phyloP scores from a whole-genome alignment of 441 rosid species.

The Gossypium schwendimanii region DNA sequence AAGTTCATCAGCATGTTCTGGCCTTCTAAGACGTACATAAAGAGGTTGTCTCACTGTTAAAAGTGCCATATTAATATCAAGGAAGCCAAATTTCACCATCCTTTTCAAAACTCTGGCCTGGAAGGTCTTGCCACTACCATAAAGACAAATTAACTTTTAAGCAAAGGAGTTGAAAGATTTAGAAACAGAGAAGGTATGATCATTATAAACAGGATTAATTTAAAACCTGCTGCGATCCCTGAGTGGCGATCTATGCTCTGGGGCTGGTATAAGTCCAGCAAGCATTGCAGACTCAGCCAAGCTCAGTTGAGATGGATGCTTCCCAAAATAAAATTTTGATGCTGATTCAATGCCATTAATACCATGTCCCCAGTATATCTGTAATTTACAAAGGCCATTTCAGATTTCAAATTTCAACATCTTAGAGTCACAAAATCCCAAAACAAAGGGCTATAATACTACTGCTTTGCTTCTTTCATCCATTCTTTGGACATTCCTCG shows the following conservation, averaged over 20 bases:
- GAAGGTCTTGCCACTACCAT: constrained; percentile 23
- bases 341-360: constrained; percentile 30
- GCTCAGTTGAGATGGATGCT: constrained; percentile 26
- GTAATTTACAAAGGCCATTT: background rate
- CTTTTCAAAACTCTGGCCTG: constrained; percentile 31
- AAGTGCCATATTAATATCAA: constrained; percentile 21
- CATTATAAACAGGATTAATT: background rate
- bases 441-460: background rate
- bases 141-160: background rate
- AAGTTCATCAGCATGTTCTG: constrained; percentile 13
- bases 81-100: constrained; percentile 26
- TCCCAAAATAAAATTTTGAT: constrained; percentile 24
- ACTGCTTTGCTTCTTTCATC: background rate
- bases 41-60: constrained; percentile 15
- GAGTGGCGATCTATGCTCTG: constrained; percentile 25
- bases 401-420: background rate
- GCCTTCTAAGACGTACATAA: constrained; percentile 9
- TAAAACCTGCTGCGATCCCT: constrained; percentile 24
- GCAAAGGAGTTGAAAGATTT: background rate
- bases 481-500: background rate
- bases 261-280: constrained; percentile 29
- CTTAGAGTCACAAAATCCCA: background rate
- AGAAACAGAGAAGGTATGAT: background rate
- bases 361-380: constrained; percentile 36
- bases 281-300: constrained; percentile 30